These are phyloP conservation scores for Ceratocystis colombiana DNA, from an alignment of 2,329 filamentous ascomycete genomes.

Conservation along the genomic window DNA sequence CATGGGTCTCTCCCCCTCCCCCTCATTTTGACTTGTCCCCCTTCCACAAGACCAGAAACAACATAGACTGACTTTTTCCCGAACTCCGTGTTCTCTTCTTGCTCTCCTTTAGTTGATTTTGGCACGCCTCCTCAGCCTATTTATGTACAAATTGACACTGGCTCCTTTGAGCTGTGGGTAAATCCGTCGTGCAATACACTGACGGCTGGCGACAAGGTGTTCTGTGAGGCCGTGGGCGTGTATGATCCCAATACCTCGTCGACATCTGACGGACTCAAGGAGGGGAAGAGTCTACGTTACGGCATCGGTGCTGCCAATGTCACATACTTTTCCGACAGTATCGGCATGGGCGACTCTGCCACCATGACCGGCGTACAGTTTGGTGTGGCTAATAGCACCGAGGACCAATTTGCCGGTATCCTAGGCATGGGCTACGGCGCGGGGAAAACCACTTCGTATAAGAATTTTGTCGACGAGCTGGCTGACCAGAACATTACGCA, in stretches of 20 bases:
- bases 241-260: slow-evolving; percentile 39
- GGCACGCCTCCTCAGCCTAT: slow-evolving; percentile 46
- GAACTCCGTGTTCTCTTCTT: slow-evolving; percentile 15
- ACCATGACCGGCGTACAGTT: slow-evolving; percentile 49
- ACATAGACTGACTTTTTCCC: slow-evolving; percentile 23
- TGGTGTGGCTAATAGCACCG: slow-evolving; percentile 48
- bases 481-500: slow-evolving; percentile 43
- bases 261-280: slow-evolving; percentile 32
- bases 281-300: slow-evolving; percentile 39
- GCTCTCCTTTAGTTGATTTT: slow-evolving; percentile 35
- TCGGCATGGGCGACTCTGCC: slow-evolving; percentile 36
- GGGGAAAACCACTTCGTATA: slow-evolving; percentile 40
- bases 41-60: slow-evolving; percentile 15
- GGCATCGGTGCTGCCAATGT: slow-evolving; percentile 44
- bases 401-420: slow-evolving; percentile 48
- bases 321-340: slow-evolving; percentile 41
- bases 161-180: slow-evolving; percentile 52
- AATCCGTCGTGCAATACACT: slow-evolving; percentile 50
- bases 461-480: slow-evolving; percentile 45
- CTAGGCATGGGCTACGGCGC: slow-evolving; percentile 63
- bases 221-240: slow-evolving; percentile 39
- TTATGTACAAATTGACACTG: slow-evolving; percentile 48
- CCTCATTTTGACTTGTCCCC: slow-evolving; percentile 4
- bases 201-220: slow-evolving; percentile 34
- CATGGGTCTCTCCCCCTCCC: neutral